Conservation (phyloP, 2,329 filamentous ascomycete genomes). For the Epichloe elymi region DNA sequence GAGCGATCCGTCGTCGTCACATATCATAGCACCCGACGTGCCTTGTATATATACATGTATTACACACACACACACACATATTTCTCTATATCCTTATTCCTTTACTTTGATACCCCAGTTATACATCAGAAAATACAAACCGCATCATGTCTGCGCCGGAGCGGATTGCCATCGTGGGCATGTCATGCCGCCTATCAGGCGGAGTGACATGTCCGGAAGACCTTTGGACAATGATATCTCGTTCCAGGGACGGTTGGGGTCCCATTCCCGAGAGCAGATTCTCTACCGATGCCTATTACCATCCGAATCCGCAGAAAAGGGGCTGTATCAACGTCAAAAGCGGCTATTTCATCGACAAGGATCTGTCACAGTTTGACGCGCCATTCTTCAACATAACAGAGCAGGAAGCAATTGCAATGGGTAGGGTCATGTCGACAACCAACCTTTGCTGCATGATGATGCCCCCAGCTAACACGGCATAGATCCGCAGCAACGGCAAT, state of each 20-base stretch:
- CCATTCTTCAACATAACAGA: slow-evolving; percentile 38
- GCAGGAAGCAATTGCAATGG: slow-evolving; percentile 35
- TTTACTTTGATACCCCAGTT: not conserved
- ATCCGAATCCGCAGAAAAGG: slow-evolving; percentile 27
- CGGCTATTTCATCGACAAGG: slow-evolving; percentile 30
- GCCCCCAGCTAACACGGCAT: not conserved
- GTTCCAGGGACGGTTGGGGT: slow-evolving; percentile 2
- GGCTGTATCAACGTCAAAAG: slow-evolving; percentile 22
- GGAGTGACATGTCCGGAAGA: slow-evolving; percentile 8
- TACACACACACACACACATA: too few relatives aligned
- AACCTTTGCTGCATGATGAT: too few relatives aligned
- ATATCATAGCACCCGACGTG: not conserved
- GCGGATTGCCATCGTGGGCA: slow-evolving; percentile 12
- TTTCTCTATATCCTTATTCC: too few relatives aligned
- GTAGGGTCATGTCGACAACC: not conserved
- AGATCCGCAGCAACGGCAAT: slow-evolving; percentile 39
- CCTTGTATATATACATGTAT: not conserved
- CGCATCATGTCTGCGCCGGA: slow-evolving; percentile 1
- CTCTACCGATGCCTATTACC: slow-evolving; percentile 20
- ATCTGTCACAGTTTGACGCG: slow-evolving; percentile 36
- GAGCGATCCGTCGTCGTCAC: not conserved
- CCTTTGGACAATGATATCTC: slow-evolving; percentile 8
- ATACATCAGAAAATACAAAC: not conserved
- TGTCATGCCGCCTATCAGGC: slow-evolving; percentile 12
- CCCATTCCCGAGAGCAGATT: not conserved